Conservation (phyloP, 140 eudicot genomes). For the Erigeron philadelphicus region DNA sequence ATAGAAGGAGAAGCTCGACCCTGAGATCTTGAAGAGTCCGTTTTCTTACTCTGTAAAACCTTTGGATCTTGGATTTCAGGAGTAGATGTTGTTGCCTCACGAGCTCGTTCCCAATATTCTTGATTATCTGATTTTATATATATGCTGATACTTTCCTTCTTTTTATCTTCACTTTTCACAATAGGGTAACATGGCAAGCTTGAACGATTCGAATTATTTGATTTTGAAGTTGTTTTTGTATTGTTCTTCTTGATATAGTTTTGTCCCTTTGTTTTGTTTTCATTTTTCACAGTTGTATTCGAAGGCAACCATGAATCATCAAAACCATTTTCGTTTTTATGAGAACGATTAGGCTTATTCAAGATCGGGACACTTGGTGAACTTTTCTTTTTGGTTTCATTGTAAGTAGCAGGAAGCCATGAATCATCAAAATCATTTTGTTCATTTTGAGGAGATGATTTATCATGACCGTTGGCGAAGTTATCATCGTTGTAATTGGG, state of each 20-base stretch:
- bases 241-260: constrained; percentile 6
- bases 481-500: constrained; percentile 19
- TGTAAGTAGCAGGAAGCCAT: constrained; percentile 24
- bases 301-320: constrained; percentile 23
- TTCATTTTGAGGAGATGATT: constrained; percentile 18
- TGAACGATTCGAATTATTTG: background rate
- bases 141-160: background rate
- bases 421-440: constrained; percentile 27
- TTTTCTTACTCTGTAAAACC: background rate
- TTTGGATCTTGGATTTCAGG: constrained; percentile 8
- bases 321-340: background rate
- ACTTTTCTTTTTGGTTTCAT: background rate
- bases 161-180: constrained; percentile 1
- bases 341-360: background rate
- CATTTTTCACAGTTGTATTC: background rate
- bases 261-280: background rate
- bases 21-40: constrained; percentile 9
- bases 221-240: background rate
- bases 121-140: constrained; percentile 1
- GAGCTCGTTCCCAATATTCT: constrained; percentile 35
- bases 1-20: constrained; percentile 13
- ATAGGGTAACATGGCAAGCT: background rate
- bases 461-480: constrained; percentile 20
- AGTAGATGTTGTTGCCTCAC: constrained; percentile 23
- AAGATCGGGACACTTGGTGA: background rate